phyloP scores from a whole-genome alignment of 1,284 basidiomycete species.

The Bjerkandera adusta region DNA sequence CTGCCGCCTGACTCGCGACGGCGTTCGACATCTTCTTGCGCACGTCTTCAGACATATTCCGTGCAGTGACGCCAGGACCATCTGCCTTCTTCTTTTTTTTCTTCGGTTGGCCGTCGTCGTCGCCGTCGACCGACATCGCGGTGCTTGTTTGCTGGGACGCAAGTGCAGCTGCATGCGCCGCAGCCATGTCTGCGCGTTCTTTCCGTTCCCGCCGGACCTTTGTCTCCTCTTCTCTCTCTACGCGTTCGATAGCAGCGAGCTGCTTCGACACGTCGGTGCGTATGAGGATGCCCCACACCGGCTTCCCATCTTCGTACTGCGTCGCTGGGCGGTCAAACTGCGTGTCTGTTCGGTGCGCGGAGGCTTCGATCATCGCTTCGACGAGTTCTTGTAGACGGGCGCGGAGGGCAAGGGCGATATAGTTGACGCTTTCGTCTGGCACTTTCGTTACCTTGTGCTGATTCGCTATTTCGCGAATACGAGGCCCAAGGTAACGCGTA shows the following conservation, averaged over 20 bases:
- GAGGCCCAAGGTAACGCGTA: conserved; percentile 53
- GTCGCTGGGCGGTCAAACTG: conserved; percentile 70
- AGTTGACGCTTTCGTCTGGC: conserved; percentile 72
- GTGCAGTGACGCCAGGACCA: conserved; percentile 77
- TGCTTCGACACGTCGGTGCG: conserved; percentile 76
- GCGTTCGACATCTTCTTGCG: conserved; percentile 88
- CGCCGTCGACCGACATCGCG: conserved; percentile 27
- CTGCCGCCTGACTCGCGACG: conserved; percentile 84
- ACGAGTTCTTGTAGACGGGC: conserved; percentile 72
- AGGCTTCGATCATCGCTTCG: conserved; percentile 66
- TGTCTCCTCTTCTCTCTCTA: conserved; percentile 81
- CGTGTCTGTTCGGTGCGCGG: conserved; percentile 66
- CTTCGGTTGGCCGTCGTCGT: conserved; percentile 55
- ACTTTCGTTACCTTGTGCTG: conserved; percentile 64
- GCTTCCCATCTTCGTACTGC: conserved; percentile 57
- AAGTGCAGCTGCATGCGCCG: conserved; percentile 59
- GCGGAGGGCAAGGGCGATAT: conserved; percentile 76
- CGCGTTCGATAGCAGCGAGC: conserved; percentile 67
- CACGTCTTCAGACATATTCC: conserved; percentile 87
- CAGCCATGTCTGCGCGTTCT: conserved; percentile 67
- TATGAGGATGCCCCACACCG: conserved; percentile 80
- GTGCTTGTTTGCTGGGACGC: conserved; percentile 52
- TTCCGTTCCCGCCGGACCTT: conserved; percentile 69
- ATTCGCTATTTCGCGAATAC: conserved; percentile 61
- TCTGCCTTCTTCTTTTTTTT: conserved; percentile 79